Evolutionary conservation across 495 filamentous ascomycete species (phyloP).

Genomic region (Neurospora discreta): DNA sequence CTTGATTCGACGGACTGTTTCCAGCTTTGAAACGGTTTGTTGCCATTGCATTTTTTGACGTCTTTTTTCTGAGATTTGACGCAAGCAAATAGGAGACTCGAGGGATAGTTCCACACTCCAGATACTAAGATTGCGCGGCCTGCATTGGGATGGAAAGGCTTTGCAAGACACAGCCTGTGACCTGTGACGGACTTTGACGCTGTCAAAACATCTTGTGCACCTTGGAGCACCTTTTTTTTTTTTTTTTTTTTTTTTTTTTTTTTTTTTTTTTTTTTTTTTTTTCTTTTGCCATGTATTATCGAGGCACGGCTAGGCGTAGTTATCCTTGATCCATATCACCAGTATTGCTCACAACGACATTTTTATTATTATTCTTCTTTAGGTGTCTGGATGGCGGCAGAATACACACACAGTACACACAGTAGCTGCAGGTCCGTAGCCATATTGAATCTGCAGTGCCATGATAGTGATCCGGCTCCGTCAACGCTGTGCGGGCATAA

Average conservation of each 20-base stretch:
- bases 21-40: not conserved
- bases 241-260: no score
- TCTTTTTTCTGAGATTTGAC: not conserved
- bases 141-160: not conserved
- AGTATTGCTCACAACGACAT: not conserved
- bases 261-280: no score
- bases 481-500: not conserved
- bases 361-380: no score
- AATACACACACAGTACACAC: not conserved
- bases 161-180: not conserved
- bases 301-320: not conserved
- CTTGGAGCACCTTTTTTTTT: not conserved
- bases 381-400: not conserved
- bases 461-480: not conserved
- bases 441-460: not conserved
- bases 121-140: not conserved
- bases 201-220: not conserved
- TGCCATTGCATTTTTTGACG: not conserved
- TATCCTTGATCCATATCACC: not conserved
- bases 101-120: not conserved
- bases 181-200: not conserved
- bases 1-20: not conserved
- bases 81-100: not conserved
- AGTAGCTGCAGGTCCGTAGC: not conserved
- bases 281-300: not conserved